phyloP scores from a whole-genome alignment of 148 eudicot species.

The Suaeda aralocaspica region DNA sequence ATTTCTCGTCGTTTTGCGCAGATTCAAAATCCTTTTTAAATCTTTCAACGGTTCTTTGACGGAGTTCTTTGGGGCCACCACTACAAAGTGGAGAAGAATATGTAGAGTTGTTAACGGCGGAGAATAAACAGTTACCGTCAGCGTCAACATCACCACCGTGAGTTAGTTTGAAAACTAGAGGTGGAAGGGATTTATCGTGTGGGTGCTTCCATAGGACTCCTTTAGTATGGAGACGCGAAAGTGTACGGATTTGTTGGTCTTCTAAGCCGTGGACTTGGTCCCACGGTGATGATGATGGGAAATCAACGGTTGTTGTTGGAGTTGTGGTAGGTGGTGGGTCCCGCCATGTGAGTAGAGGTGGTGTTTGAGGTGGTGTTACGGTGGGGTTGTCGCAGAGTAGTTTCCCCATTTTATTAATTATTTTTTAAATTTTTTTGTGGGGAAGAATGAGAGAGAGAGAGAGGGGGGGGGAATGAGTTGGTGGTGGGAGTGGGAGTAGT shows the following conservation, averaged over 20 bases:
- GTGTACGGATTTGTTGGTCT: conserved; percentile 43
- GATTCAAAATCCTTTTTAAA: conserved; percentile 60
- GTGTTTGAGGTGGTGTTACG: conserved; percentile 37
- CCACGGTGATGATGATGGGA: conserved; percentile 37
- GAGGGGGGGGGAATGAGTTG: conserved; percentile 18
- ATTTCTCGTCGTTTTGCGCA: conserved; percentile 37
- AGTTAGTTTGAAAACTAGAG: conserved; percentile 52
- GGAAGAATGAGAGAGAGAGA: conserved; percentile 32
- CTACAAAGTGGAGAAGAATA: too few relatives aligned
- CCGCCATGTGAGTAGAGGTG: conserved; percentile 54
- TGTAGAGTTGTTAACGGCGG: conserved; percentile 56
- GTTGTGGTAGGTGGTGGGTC: conserved; percentile 35
- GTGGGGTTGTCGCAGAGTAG: conserved; percentile 58
- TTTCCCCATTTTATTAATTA: conserved; percentile 56
- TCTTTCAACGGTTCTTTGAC: conserved; percentile 59
- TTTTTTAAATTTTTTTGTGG: conserved; percentile 2
- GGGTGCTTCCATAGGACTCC: conserved; percentile 84
- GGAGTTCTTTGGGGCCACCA: conserved; percentile 39
- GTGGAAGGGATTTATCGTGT: conserved; percentile 19
- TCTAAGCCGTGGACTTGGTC: conserved; percentile 65
- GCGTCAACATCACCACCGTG: conserved; percentile 90
- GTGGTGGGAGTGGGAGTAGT: too few relatives aligned
- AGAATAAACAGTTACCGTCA: conserved; percentile 84
- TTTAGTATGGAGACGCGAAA: conserved; percentile 44
- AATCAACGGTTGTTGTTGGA: conserved; percentile 31